Evolutionary conservation across 2,329 filamentous ascomycete genomes (phyloP).

Genomic region (Penicillium vulpinum): DNA sequence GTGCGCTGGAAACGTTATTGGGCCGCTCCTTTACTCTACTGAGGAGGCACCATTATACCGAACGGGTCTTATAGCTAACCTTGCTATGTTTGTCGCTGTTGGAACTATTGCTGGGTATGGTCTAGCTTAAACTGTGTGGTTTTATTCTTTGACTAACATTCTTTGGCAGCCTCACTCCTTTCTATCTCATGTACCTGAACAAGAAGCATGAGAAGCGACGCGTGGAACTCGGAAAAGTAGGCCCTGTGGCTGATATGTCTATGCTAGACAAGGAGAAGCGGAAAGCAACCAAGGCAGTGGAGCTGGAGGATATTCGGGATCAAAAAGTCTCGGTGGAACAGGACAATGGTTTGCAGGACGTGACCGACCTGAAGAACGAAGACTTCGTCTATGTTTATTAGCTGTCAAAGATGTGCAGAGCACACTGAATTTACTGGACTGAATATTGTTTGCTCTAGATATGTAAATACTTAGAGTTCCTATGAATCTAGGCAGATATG

Average conservation of each 20-base stretch:
- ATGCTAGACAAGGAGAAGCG: constrained; percentile 31
- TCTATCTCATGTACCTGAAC: constrained; percentile 36
- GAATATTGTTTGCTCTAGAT: no score
- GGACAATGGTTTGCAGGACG: constrained; percentile 13
- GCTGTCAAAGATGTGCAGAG: background rate
- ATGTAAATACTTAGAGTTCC: no score
- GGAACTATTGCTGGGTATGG: constrained; percentile 27
- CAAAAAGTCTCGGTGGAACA: constrained; percentile 1
- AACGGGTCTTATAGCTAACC: constrained; percentile 34
- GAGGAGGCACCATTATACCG: constrained; percentile 38
- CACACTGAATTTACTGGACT: background rate
- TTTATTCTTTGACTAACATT: background rate
- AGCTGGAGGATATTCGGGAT: constrained; percentile 15
- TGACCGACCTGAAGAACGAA: constrained; percentile 13
- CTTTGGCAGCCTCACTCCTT: constrained; percentile 24
- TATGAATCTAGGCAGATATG: no score
- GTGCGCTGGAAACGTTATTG: constrained; percentile 41
- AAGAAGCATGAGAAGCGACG: constrained; percentile 32
- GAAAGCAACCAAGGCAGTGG: constrained; percentile 6
- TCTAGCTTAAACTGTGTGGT: background rate
- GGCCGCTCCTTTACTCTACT: constrained; percentile 37
- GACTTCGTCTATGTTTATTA: constrained; percentile 17
- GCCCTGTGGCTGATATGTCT: constrained; percentile 32
- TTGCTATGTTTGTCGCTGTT: constrained; percentile 37
- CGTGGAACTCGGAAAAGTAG: constrained; percentile 32